Evolutionary conservation across 2,329 filamentous ascomycete genomes (phyloP), one percentile per base, ranked within the genome.

Genomic region (Fusarium sp.): DNA sequence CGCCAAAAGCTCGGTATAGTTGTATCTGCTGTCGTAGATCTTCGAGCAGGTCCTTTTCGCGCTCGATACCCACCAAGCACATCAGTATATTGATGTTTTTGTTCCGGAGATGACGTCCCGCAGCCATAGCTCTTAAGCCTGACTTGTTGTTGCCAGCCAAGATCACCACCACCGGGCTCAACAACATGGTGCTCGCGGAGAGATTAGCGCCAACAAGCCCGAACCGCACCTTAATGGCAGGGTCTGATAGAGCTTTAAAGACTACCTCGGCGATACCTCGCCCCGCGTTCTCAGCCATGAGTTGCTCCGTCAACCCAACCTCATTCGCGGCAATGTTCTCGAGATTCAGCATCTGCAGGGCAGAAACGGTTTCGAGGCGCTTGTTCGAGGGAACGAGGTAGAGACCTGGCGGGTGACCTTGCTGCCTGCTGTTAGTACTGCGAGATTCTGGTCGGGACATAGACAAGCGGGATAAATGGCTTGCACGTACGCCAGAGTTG

Each of bases 71-170:
- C 4, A 96, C 87, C 7, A 98, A 83, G 59, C 92, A 95, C 7
- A 97, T 83, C 41, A 96, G 85, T 34, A 96, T 88, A 53, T 92
- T 89, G 51, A 92, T 81, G 19, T 91, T 91, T 64, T 93, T 91
- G 72, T 93, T 94, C 47, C 91, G 88, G 8, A 98, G 84, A 74
- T 98, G 93, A 5, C 95, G 87, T 26, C 90, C 93, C 5, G 93
- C 93, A 12, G 92, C 91, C 49, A 98, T 83, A 4, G 93, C 92
- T 56, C 94, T 85, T 34, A 91, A 89, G 35, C 94, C 93, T 1
- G 90, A 93, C 66, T 92, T 92, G 76, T 97, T 94, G 75, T 97
- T 98, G n/a, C 95, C 94, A 0, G 92, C 93, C n/a, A 98, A 82
- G 7, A 98, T 86, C 22, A 96, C 87, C 29, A 87, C 79, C 1